These are phyloP conservation scores for Salix arbutifolia DNA, from an alignment of 345 rosid species.

Conservation along the genomic window DNA sequence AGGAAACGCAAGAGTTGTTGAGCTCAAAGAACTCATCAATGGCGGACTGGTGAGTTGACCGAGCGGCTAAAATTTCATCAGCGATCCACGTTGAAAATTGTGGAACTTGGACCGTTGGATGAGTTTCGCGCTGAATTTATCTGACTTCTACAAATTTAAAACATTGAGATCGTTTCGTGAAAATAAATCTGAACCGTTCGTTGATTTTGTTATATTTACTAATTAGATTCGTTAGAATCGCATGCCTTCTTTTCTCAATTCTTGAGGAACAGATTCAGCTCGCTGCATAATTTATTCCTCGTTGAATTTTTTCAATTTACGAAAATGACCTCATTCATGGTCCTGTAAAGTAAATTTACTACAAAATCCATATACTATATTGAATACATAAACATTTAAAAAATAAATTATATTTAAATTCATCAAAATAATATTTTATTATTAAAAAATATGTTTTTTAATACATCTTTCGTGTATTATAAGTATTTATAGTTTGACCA, in stretches of 20 bases:
- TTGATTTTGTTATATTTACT: constrained; percentile 13
- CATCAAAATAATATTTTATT: no score
- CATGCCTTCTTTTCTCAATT: neutral
- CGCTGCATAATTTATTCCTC: neutral
- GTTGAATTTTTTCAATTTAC: neutral
- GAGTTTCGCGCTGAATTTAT: neutral
- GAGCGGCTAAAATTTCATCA: neutral
- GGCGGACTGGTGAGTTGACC: constrained; percentile 46
- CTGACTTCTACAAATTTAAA: neutral
- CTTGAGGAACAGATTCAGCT: neutral
- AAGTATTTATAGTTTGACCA: no score
- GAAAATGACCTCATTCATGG: neutral
- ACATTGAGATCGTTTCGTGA: constrained; percentile 15
- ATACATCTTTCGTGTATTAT: no score
- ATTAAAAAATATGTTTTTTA: no score
- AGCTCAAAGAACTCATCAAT: constrained; percentile 48
- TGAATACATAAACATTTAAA: no score
- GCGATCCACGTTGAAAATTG: constrained; percentile 10
- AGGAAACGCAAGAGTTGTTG: constrained; percentile 23
- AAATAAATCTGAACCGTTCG: constrained; percentile 14
- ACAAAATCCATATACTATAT: no score
- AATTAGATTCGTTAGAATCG: neutral
- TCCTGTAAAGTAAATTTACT: no score
- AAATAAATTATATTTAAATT: no score
- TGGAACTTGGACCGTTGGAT: neutral